Percentiles rank a stretch among this genome's conserved stretches.
phyloP scores from a whole-genome alignment of 345 rosid species.

The Hevea brasiliensis region DNA sequence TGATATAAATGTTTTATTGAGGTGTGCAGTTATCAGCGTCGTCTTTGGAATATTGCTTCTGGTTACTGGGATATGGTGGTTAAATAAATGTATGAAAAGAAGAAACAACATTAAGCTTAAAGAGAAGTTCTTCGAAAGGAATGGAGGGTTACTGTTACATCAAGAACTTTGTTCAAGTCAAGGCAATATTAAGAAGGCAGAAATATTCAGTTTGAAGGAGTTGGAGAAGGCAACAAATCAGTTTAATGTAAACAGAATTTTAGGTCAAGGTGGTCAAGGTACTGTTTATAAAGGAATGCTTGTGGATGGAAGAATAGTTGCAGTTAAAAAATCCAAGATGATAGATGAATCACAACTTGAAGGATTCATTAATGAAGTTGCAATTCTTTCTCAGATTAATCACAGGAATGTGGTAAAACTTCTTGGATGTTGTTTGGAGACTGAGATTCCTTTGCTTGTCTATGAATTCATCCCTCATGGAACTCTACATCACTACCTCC shows the following conservation, averaged over 20 bases:
- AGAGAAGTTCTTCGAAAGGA: no score
- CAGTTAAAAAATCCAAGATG: neutral
- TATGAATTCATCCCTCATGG: constrained; percentile 7
- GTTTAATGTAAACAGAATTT: neutral
- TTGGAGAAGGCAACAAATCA: neutral
- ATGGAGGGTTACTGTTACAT: no score
- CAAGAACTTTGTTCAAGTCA: neutral
- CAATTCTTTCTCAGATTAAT: constrained; percentile 2
- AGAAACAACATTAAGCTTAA: neutral
- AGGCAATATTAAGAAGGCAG: neutral
- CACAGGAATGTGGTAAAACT: constrained; percentile 7
- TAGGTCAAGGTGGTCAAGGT: constrained; percentile 6
- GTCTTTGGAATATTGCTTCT: neutral
- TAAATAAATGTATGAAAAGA: neutral
- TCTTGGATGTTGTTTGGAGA: neutral
- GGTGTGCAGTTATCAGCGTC: neutral
- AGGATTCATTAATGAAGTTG: constrained; percentile 8
- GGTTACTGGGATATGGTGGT: neutral
- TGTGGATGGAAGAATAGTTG: neutral
- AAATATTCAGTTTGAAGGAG: neutral
- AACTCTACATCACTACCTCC: constrained; percentile 1
- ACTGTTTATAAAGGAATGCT: constrained; percentile 8
- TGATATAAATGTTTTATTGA: no score
- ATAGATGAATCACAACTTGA: neutral
- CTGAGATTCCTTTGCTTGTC: neutral